phyloP scores from a whole-genome alignment of 2,329 filamentous ascomycete genomes.

The Fusarium tanahbumbuense region DNA sequence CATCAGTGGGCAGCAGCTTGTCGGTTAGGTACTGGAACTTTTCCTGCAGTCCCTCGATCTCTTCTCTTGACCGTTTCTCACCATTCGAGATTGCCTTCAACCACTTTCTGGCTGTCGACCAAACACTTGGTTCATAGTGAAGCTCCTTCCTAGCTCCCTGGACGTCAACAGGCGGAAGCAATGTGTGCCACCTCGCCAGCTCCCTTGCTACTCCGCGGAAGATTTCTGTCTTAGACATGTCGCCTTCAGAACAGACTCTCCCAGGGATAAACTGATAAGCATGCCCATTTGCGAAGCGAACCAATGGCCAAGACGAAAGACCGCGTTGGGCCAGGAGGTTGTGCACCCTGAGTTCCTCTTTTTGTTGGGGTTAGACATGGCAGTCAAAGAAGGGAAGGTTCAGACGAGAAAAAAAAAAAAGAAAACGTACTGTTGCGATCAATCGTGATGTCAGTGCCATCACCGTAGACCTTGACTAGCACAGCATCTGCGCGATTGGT shows the following conservation, averaged over 20 bases:
- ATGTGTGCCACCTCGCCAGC: conserved; percentile 35
- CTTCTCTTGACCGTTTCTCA: neutral
- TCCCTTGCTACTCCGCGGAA: conserved; percentile 38
- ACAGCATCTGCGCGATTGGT: conserved; percentile 10
- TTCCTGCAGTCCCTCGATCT: conserved; percentile 17
- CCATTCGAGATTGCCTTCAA: conserved; percentile 27
- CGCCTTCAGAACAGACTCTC: conserved; percentile 23
- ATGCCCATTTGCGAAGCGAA: conserved; percentile 40
- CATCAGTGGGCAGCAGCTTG: conserved; percentile 13
- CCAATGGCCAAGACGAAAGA: conserved; percentile 32
- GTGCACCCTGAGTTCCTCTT: conserved; percentile 41
- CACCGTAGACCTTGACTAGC: conserved; percentile 40
- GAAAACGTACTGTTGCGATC: conserved; percentile 37
- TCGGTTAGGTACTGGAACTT: conserved; percentile 33
- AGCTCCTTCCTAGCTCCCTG: neutral
- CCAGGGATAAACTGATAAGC: conserved; percentile 37
- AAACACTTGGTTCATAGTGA: conserved; percentile 28
- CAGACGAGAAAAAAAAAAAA: neutral
- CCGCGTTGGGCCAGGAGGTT: conserved; percentile 30
- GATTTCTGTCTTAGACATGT: conserved; percentile 27
- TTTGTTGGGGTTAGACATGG: conserved; percentile 23
- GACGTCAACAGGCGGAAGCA: conserved; percentile 4
- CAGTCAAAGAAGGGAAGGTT: conserved; percentile 1
- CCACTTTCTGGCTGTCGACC: conserved; percentile 42
- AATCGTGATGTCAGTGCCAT: conserved; percentile 40